phyloP scores from a whole-genome alignment of 164 flowering plant species.

The Aristolochia contorta region DNA sequence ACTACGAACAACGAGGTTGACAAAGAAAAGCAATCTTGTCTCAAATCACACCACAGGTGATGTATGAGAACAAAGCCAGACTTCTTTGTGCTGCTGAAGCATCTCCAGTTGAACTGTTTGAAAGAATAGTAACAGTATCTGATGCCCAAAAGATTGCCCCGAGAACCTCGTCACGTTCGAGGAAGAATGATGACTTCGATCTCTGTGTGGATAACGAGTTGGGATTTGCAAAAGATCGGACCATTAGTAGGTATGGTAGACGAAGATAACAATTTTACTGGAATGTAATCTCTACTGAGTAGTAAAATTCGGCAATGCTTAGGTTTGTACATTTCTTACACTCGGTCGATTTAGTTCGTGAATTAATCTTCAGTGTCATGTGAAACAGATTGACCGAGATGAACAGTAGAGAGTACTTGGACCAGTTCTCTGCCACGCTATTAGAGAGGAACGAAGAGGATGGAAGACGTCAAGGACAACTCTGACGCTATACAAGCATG shows the following conservation, averaged over 20 bases:
- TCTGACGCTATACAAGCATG: slow-evolving; percentile 14
- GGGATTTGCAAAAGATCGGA: slow-evolving; percentile 96
- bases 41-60: slow-evolving; percentile 38
- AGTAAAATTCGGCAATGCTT: too few relatives aligned
- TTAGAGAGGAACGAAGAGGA: slow-evolving; percentile 20
- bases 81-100: slow-evolving; percentile 89
- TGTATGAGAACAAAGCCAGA: slow-evolving; percentile 84
- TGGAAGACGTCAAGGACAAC: slow-evolving; percentile 12
- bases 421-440: slow-evolving; percentile 50
- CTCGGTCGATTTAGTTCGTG: neutral
- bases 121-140: slow-evolving; percentile 59
- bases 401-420: slow-evolving; percentile 82
- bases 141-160: slow-evolving; percentile 80
- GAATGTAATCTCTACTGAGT: too few relatives aligned
- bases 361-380: neutral
- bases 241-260: slow-evolving; percentile 77
- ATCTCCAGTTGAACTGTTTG: slow-evolving; percentile 56
- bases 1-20: too few relatives aligned
- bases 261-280: neutral
- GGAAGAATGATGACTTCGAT: slow-evolving; percentile 60
- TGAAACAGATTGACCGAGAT: slow-evolving; percentile 83
- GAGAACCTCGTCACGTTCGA: slow-evolving; percentile 85
- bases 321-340: too few relatives aligned
- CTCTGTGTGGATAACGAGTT: slow-evolving; percentile 94
- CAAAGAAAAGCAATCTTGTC: slow-evolving; percentile 2